A percentile compares a stretch with the other conserved stretches of the same genome.
Evolutionary conservation across 495 filamentous ascomycete species (phyloP).

Genomic region (Xylaria nigripes): DNA sequence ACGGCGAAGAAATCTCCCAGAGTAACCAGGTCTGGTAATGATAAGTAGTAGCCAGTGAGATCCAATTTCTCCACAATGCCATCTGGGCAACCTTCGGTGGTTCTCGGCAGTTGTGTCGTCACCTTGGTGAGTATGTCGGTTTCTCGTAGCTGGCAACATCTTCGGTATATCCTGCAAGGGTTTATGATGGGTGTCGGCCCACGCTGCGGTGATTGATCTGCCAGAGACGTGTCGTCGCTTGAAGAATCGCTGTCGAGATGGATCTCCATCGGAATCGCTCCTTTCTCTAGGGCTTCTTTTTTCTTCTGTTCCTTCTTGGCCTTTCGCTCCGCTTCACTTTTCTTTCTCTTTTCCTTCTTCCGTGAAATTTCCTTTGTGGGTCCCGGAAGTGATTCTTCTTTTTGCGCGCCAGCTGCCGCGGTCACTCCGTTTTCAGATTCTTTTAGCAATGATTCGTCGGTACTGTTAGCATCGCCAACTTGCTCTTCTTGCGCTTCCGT

Average conservation of each 20-base stretch:
- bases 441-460: slow-evolving; percentile 32
- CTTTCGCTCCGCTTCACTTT: slow-evolving; percentile 78
- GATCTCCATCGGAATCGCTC: slow-evolving; percentile 70
- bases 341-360: slow-evolving; percentile 88
- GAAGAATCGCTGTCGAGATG: slow-evolving; percentile 49
- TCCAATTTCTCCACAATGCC: slow-evolving; percentile 75
- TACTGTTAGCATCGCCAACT: slow-evolving; percentile 31
- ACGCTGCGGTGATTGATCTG: slow-evolving; percentile 37
- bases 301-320: slow-evolving; percentile 78
- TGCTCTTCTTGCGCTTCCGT: slow-evolving; percentile 48
- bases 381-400: slow-evolving; percentile 26
- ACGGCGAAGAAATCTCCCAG: slow-evolving; percentile 90
- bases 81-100: slow-evolving; percentile 50
- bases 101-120: slow-evolving; percentile 72
- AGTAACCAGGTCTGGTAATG: slow-evolving; percentile 71
- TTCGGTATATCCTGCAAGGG: slow-evolving; percentile 83
- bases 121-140: slow-evolving; percentile 83
- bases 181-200: slow-evolving; percentile 77
- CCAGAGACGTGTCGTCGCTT: slow-evolving; percentile 23
- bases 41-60: slow-evolving; percentile 74
- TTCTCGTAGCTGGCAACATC: slow-evolving; percentile 90
- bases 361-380: slow-evolving; percentile 44
- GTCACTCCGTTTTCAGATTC: slow-evolving; percentile 24
- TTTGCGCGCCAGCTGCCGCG: slow-evolving; percentile 13
- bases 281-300: slow-evolving; percentile 72